phyloP scores from a whole-genome alignment of 495 filamentous ascomycete species.

The Xylaria telfairii region DNA sequence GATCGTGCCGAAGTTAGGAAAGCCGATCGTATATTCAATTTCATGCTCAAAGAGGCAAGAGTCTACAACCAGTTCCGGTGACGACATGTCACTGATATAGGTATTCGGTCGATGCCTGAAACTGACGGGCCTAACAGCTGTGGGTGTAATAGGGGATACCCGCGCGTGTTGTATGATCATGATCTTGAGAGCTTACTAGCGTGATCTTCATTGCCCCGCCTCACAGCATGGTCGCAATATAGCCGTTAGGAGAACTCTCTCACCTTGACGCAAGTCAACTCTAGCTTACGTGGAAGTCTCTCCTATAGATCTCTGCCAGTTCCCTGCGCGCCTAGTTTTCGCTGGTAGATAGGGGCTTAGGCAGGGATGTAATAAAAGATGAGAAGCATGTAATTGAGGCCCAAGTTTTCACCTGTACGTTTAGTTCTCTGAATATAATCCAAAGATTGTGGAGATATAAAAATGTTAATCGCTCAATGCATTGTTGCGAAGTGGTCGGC shows the following conservation, averaged over 20 bases:
- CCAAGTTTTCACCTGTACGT: neutral
- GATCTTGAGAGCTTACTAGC: constrained; percentile 75
- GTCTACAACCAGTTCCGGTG: constrained; percentile 64
- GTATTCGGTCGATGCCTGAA: constrained; percentile 64
- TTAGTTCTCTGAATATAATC: constrained; percentile 8
- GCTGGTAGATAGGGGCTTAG: neutral
- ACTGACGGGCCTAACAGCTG: constrained; percentile 70
- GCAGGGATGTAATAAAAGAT: neutral
- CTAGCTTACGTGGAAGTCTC: neutral
- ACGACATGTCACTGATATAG: neutral
- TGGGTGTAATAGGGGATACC: constrained; percentile 61
- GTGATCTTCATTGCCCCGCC: constrained; percentile 74
- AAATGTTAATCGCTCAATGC: neutral
- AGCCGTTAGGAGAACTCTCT: neutral
- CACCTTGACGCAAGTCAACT: neutral
- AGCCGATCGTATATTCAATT: constrained; percentile 89
- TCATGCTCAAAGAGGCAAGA: constrained; percentile 81
- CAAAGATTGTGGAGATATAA: neutral
- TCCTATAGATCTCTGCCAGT: neutral
- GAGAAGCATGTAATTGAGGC: neutral
- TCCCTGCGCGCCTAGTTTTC: neutral
- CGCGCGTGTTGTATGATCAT: constrained; percentile 44
- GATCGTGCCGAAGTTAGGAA: constrained; percentile 77
- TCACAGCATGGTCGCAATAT: neutral
- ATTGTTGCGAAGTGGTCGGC: neutral